phyloP scores from a whole-genome alignment of 208 protist species.

The Tritrichomonas musculus region DNA sequence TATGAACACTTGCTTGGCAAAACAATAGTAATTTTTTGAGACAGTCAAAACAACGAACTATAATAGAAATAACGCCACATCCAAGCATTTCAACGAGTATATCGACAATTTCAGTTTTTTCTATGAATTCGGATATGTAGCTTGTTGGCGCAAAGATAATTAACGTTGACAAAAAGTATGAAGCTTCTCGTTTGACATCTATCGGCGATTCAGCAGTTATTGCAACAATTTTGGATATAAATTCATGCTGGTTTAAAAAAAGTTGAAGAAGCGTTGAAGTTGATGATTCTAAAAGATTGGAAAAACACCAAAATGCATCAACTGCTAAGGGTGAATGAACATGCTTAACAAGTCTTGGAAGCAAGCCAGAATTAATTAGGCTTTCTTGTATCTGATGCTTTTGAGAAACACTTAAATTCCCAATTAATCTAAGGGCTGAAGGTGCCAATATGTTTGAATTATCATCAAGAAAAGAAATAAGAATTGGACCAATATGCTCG shows the following conservation, averaged over 20 bases:
- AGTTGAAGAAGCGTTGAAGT: not conserved
- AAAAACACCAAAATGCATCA: not conserved
- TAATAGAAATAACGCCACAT: too few relatives aligned
- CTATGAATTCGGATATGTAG: too few relatives aligned
- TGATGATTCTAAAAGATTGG: not conserved
- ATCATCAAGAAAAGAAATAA: too few relatives aligned
- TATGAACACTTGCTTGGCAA: too few relatives aligned
- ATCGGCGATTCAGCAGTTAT: not conserved
- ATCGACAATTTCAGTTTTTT: too few relatives aligned
- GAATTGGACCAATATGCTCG: too few relatives aligned
- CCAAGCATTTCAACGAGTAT: too few relatives aligned
- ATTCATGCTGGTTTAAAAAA: not conserved
- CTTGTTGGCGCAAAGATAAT: not conserved
- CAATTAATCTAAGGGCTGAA: not conserved
- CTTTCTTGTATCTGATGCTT: not conserved
- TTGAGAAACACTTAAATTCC: not conserved
- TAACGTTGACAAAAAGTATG: not conserved
- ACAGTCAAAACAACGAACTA: too few relatives aligned
- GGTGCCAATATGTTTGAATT: too few relatives aligned
- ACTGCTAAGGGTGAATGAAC: not conserved
- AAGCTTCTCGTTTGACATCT: not conserved
- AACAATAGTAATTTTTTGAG: too few relatives aligned
- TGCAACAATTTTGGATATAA: not conserved
- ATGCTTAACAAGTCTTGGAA: not conserved
- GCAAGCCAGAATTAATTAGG: not conserved